Conservation (phyloP, 1,139 yeast genomes). For the Hemisphaericaspora lyxosophila region DNA sequence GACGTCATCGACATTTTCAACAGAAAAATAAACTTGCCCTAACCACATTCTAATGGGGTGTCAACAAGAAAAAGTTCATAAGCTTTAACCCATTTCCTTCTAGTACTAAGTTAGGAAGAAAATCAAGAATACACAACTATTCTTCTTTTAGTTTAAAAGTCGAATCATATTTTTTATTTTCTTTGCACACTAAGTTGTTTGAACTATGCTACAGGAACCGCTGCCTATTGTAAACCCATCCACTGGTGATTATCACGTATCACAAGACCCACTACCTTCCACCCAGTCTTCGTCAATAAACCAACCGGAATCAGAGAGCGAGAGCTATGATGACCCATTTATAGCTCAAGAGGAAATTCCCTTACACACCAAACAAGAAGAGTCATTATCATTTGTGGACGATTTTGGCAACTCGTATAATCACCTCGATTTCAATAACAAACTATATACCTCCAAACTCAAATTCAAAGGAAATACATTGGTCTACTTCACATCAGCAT, state of each 20-base stretch:
- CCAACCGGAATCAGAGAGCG: not conserved
- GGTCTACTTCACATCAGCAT: conserved; percentile 75
- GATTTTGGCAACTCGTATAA: conserved; percentile 38
- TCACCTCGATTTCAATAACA: conserved; percentile 40
- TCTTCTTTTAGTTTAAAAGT: no score
- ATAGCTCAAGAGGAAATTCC: not conserved
- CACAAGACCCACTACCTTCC: not conserved
- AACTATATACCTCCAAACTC: conserved; percentile 32
- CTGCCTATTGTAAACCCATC: not conserved
- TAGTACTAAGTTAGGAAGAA: no score
- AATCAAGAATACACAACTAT: no score
- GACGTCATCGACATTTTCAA: not conserved
- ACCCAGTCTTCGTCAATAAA: not conserved
- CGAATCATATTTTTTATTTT: no score
- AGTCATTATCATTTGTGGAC: conserved; percentile 18
- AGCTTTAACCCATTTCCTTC: not conserved
- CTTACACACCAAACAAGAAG: not conserved
- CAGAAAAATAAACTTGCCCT: not conserved
- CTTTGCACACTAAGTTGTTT: no score
- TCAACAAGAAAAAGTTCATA: no score
- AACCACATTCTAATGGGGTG: not conserved
- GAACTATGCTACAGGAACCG: no score
- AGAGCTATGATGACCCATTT: not conserved
- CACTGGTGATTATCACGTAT: not conserved
- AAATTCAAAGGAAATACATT: conserved; percentile 43